phyloP scores from a whole-genome alignment of 257 asterid genomes.

The Plantago major region DNA sequence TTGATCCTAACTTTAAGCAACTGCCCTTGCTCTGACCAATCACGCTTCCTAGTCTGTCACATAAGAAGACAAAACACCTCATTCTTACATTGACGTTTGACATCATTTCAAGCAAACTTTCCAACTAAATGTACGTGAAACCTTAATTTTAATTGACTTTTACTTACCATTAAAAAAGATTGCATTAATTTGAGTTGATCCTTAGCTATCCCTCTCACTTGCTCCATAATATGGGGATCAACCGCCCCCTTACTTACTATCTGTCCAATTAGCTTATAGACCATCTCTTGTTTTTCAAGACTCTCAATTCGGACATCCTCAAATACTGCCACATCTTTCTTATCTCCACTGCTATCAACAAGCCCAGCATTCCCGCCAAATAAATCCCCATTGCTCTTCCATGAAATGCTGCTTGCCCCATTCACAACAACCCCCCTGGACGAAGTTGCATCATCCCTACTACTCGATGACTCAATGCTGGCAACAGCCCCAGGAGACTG shows the following conservation, averaged over 20 bases:
- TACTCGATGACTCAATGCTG: constrained; percentile 37
- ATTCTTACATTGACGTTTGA: constrained; percentile 14
- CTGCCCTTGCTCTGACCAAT: constrained; percentile 95
- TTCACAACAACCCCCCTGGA: constrained; percentile 34
- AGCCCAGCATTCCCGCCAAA: constrained; percentile 34
- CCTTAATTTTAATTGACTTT: constrained; percentile 4
- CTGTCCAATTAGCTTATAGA: constrained; percentile 59
- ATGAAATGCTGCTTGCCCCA: constrained; percentile 47
- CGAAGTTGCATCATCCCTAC: constrained; percentile 35
- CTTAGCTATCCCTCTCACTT: constrained; percentile 69
- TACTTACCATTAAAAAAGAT: constrained; percentile 67
- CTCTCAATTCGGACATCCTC: constrained; percentile 72
- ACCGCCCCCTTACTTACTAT: constrained; percentile 50
- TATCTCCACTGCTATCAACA: constrained; percentile 37
- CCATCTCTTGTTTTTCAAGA: constrained; percentile 78
- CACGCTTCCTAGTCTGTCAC: constrained; percentile 78
- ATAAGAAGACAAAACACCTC: background rate
- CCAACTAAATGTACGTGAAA: constrained; percentile 2
- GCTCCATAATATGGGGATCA: constrained; percentile 65
- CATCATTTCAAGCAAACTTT: constrained; percentile 17
- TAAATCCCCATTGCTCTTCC: constrained; percentile 68
- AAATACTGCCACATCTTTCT: constrained; percentile 44
- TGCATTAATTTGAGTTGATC: constrained; percentile 74
- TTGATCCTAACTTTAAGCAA: constrained; percentile 74
- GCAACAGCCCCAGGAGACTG: constrained; percentile 43